Evolutionary conservation across 2,329 filamentous ascomycete species (phyloP), one percentile per base, ranked within the genome.

Genomic region (Cyclaneusma minus): DNA sequence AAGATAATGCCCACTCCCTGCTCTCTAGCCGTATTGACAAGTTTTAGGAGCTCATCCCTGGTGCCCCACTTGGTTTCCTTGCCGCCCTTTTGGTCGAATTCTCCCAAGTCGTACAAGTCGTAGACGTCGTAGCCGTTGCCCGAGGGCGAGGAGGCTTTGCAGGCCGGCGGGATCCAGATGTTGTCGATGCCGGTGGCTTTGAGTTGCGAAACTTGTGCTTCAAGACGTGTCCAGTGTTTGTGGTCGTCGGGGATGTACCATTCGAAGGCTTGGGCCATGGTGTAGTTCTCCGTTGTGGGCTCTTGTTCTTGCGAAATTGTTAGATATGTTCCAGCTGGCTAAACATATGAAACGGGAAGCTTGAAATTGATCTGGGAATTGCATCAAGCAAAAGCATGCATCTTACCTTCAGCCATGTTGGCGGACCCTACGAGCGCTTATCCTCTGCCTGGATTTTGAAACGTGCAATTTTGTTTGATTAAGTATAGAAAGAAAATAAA

Each of bases 121-220:
- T 79, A 81, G 34, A 70, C 58, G 43, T 75, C 71, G 36, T 77
- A 76, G 4, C 76, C 76, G 39, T 78, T 79, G 12, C 71, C 67
- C 15, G 60, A 48, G 1, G 62, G 59, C 16, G 59, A 60, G 31
- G 66, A 65, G 1, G 65, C 73, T 51, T 81, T 82, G 49, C 73
- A 79, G 29, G 65, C 76, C 0, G 76, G 76, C 1, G 76, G 76
- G 5, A 81, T 62, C 74, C 75, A 80, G 16, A 75, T 52, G 29
- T 60, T 60, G 26, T 68, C 63, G 24, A 80, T 55, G 3, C 75
- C 76, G 17, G 71, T 58, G 0, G 57, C 51, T 38, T 68, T 65
- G 3, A 79, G 53, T 3, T 53, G 50, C 0, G 65, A 60, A 2
- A 76, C 41, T 5, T 57, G 56, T 11, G 53, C 49, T 9, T 51